These are phyloP conservation scores for Neofusicoccum sp. DNA, from an alignment of 2,329 filamentous ascomycete genomes.

Conservation along the genomic window DNA sequence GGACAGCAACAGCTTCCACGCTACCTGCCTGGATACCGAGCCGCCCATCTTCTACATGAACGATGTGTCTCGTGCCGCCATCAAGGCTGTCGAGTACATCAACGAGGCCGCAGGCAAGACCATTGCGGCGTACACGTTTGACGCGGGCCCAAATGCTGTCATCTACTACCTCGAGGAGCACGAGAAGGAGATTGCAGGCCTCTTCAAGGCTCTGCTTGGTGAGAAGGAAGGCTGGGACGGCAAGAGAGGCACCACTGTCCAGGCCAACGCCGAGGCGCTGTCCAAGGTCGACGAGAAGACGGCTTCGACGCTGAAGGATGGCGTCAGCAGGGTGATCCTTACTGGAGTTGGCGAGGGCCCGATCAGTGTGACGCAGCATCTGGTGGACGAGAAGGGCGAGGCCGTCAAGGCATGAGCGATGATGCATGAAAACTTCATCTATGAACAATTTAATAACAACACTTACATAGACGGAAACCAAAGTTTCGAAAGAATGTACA, in stretches of 20 bases:
- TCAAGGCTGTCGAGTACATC: conserved; percentile 84
- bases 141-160: conserved; percentile 94
- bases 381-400: conserved; percentile 63
- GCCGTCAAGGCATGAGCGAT: conserved; percentile 18
- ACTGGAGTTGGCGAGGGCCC: conserved; percentile 91
- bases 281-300: conserved; percentile 56
- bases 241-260: conserved; percentile 52
- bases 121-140: conserved; percentile 93
- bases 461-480: neutral
- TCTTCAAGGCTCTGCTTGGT: conserved; percentile 67
- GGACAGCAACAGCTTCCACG: conserved; percentile 96
- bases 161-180: conserved; percentile 90
- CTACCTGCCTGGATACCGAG: conserved; percentile 89
- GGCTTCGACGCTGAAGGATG: conserved; percentile 60
- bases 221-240: conserved; percentile 70
- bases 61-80: conserved; percentile 82
- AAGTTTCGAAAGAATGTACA: neutral
- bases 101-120: conserved; percentile 76
- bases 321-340: conserved; percentile 84
- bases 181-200: conserved; percentile 68
- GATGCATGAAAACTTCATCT: neutral
- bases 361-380: conserved; percentile 70
- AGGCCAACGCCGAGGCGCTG: conserved; percentile 55
- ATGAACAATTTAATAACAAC: neutral
- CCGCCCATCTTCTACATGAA: conserved; percentile 99